phyloP scores from a whole-genome alignment of 2,329 filamentous ascomycete genomes.

The Pezizomycotina sp. region DNA sequence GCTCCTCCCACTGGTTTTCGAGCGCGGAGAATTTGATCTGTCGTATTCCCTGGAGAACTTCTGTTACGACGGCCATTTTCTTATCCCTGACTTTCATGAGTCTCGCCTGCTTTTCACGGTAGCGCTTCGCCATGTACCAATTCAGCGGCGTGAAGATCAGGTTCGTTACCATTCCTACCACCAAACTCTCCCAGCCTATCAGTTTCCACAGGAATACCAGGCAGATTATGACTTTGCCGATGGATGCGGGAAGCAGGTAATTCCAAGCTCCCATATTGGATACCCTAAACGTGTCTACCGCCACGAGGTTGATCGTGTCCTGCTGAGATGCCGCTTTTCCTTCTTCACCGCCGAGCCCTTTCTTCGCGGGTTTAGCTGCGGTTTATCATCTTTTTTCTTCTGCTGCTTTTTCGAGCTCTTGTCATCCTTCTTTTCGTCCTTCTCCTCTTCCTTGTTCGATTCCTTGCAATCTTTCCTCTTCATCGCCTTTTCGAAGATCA shows the following conservation, averaged over 20 bases:
- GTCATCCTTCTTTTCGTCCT: conserved; percentile 26
- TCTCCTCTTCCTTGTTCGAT: conserved; percentile 34
- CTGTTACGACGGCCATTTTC: conserved; percentile 59
- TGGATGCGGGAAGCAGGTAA: conserved; percentile 44
- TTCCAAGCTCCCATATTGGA: conserved; percentile 52
- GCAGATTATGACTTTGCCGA: conserved; percentile 49
- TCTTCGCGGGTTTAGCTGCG: conserved; percentile 26
- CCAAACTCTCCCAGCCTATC: conserved; percentile 55
- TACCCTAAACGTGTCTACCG: conserved; percentile 54
- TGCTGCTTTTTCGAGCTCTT: conserved; percentile 25
- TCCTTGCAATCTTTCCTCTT: conserved; percentile 61
- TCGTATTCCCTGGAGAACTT: conserved; percentile 57
- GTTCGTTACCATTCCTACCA: conserved; percentile 49
- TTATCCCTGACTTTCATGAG: conserved; percentile 62
- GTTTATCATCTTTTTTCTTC: conserved; percentile 26
- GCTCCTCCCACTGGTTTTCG: conserved; percentile 57
- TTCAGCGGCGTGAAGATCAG: conserved; percentile 51
- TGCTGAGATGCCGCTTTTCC: conserved; percentile 44
- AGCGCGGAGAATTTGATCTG: conserved; percentile 74
- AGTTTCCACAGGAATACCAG: conserved; percentile 50
- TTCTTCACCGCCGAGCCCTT: conserved; percentile 29
- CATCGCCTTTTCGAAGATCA: conserved; percentile 64
- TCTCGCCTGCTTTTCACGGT: conserved; percentile 46
- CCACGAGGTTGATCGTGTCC: conserved; percentile 59
- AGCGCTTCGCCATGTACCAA: conserved; percentile 46